Evolutionary conservation across 306 rosid species (phyloP).

Genomic region (Calophaca sinica): DNA sequence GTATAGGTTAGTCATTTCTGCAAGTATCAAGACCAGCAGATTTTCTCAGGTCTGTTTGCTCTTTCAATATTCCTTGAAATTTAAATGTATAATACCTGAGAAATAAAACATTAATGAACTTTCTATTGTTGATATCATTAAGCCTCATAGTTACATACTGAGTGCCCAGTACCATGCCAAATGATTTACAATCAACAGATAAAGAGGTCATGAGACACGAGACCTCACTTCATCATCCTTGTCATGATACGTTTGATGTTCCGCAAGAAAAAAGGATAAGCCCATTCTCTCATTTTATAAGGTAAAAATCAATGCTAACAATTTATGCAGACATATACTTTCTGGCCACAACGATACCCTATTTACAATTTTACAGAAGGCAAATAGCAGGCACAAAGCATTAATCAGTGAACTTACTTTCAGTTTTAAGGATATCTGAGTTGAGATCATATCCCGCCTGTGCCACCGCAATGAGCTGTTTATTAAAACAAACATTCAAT

Average conservation of each 20-base stretch:
- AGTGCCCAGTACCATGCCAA: conserved; percentile 2
- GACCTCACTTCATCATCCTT: conserved; percentile 28
- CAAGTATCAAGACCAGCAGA: background rate
- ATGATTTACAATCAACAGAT: background rate
- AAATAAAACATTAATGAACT: conserved; percentile 30
- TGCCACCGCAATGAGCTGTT: conserved; percentile 78
- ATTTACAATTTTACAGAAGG: background rate
- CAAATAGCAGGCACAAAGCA: conserved; percentile 5
- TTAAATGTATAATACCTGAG: background rate
- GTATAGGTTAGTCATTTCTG: conserved; percentile 24
- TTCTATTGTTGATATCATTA: background rate
- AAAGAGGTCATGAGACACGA: conserved; percentile 33
- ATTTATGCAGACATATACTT: background rate
- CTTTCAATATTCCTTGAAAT: conserved; percentile 15
- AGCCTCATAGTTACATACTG: background rate
- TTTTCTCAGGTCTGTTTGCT: background rate
- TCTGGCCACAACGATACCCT: background rate
- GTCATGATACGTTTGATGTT: background rate
- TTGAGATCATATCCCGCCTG: conserved; percentile 75
- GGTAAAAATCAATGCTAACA: conserved; percentile 24
- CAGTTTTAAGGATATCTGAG: conserved; percentile 66
- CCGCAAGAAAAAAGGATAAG: background rate
- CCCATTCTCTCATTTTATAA: background rate
- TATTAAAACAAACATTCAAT: conserved; percentile 34
- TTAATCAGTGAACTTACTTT: conserved; percentile 57